Percentiles rank a stretch among this genome's conserved stretches.
Evolutionary conservation across 2,329 filamentous ascomycete species (phyloP).

Genomic region (Knufia fluminis): DNA sequence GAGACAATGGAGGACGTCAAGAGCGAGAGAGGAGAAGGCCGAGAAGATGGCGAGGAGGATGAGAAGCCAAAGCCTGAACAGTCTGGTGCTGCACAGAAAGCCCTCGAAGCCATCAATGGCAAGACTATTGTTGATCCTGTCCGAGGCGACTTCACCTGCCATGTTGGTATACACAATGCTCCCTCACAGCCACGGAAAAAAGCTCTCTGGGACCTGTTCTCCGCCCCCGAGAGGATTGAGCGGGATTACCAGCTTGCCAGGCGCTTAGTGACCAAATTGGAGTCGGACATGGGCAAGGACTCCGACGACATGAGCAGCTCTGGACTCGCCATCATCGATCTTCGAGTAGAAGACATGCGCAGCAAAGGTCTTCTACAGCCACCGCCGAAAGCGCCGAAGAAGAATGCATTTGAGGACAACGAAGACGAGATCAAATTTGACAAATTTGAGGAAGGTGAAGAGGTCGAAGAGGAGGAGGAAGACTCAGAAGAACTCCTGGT

Average conservation of each 20-base stretch:
- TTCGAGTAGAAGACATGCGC: slow-evolving; percentile 72
- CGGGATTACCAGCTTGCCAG: slow-evolving; percentile 78
- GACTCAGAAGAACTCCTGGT: slow-evolving; percentile 82
- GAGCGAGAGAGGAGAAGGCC: slow-evolving; percentile 59
- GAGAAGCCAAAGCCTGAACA: slow-evolving; percentile 26
- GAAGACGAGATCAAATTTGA: slow-evolving; percentile 45
- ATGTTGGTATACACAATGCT: slow-evolving; percentile 91
- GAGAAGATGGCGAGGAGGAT: slow-evolving; percentile 53
- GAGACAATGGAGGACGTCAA: slow-evolving; percentile 43
- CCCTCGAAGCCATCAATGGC: slow-evolving; percentile 87
- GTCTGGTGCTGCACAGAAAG: slow-evolving; percentile 62
- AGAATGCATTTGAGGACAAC: slow-evolving; percentile 39
- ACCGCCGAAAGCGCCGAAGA: slow-evolving; percentile 47
- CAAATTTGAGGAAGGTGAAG: slow-evolving; percentile 59
- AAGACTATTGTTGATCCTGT: slow-evolving; percentile 94
- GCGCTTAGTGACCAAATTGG: slow-evolving; percentile 73
- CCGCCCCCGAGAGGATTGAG: slow-evolving; percentile 83
- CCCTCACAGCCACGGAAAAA: slow-evolving; percentile 82
- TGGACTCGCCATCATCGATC: slow-evolving; percentile 70
- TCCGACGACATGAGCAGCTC: slow-evolving; percentile 52
- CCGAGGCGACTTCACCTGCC: slow-evolving; percentile 91
- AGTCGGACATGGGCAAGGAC: slow-evolving; percentile 62
- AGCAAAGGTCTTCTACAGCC: slow-evolving; percentile 69
- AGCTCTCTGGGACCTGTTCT: slow-evolving; percentile 93
- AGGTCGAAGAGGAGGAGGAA: slow-evolving; percentile 68